Evolutionary conservation across 768 basidiomycete genomes (phyloP), one percentile per base, ranked within the genome.

Genomic region (Amanita polypyramis): DNA sequence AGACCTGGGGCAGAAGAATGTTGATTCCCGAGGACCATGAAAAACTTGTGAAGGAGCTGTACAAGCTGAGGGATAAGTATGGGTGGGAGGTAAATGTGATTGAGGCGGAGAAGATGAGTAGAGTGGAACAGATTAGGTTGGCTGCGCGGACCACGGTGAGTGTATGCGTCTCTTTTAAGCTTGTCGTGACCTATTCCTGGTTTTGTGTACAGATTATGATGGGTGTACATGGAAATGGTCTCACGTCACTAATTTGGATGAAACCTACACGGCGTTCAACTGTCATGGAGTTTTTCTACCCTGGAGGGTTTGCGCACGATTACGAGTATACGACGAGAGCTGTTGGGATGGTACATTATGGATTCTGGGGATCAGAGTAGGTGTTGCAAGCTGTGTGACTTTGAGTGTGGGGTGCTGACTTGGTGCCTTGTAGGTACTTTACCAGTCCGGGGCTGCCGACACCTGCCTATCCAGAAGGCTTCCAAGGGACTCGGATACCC

Each of bases 241-340:
- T 96, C 33, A 94, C 91, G 0, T 75, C 88, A 23, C 73, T 94
- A 0, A 60, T 96, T 4, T 96, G 91, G 92, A 96, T 95, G 93
- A 82, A 85, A 19, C 85, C 88, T 1, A 78, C 76, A 2, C 80
- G 81, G 4, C 72, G 82, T 14, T 76, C 88, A 27, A 91, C 93
- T 0, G 90, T 96, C 27, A 88, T 95, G 59, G 93, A 96, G 58
- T 92, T 96, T 65, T 93, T 92, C 63, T 88, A 72, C 62, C 84
- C 84, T 0, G 73, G 73, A 35, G 90, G 91, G 2, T 93, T 93
- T 59, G 87, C 91, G 9, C 75, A 78, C 53, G 90, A 93, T 60
- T 93, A 93, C 58, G 79, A 89, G 61, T 89, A 77, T 51, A 87
- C 85, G 1, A 70, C 85, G 0, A 75, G 82, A n/a, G 82, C 85